A percentile compares a stretch with the other conserved stretches of the same genome.
Evolutionary conservation across 2,329 filamentous ascomycete species (phyloP).

Genomic region (Penicillium aurantiogriseum): DNA sequence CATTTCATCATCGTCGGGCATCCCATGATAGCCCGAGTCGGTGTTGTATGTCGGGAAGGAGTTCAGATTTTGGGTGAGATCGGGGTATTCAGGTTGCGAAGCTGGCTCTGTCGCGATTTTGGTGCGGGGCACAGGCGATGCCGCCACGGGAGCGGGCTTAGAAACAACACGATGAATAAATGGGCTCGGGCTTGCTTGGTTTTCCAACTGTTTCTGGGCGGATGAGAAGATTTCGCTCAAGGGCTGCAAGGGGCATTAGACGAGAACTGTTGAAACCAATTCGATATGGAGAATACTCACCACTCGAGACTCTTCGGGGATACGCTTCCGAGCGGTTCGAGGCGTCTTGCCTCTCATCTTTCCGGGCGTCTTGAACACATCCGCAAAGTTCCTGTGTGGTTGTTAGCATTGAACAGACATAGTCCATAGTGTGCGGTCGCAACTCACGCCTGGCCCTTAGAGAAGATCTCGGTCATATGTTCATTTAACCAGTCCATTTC

Average conservation of each 20-base stretch:
- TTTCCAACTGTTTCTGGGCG: conserved; percentile 37
- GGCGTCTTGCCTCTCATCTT: conserved; percentile 52
- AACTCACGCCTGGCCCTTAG: conserved; percentile 78
- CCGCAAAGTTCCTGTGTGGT: conserved; percentile 73
- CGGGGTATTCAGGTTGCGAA: conserved; percentile 30
- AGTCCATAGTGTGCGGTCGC: conserved; percentile 10
- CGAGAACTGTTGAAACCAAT: conserved; percentile 5
- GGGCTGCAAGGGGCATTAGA: conserved; percentile 35
- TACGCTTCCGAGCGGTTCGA: conserved; percentile 45
- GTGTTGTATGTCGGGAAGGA: conserved; percentile 43
- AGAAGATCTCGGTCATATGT: conserved; percentile 94
- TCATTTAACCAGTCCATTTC: conserved; percentile 98
- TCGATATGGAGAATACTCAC: conserved; percentile 34
- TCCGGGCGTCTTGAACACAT: conserved; percentile 77
- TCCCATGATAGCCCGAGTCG: conserved; percentile 50
- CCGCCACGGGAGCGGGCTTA: conserved; percentile 23
- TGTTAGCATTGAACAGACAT: conserved; percentile 28
- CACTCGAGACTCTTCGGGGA: conserved; percentile 43
- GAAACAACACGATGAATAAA: conserved; percentile 38
- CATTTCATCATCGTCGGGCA: conserved; percentile 43
- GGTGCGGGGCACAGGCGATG: conserved; percentile 18
- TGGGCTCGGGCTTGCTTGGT: conserved; percentile 35
- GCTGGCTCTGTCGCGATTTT: conserved; percentile 20
- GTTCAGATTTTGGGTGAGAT: conserved; percentile 36
- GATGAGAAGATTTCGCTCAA: conserved; percentile 50